These are phyloP conservation scores for Zea luxurians DNA, from an alignment of 176 grass and related monocot species.

Conservation along the genomic window DNA sequence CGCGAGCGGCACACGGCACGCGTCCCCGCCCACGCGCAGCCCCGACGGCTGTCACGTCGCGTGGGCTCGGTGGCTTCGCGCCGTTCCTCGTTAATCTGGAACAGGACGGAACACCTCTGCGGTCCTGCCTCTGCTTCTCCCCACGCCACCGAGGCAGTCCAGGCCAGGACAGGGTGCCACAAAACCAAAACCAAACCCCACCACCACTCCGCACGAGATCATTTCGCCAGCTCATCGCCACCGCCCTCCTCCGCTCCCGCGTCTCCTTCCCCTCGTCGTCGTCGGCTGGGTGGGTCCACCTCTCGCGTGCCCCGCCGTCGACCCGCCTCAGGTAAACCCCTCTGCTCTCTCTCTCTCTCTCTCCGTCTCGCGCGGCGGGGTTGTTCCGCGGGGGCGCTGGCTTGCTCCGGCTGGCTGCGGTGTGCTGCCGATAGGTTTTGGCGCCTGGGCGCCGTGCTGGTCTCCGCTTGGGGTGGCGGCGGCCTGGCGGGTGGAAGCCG, in stretches of 20 bases:
- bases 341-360: neutral
- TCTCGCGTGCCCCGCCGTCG: neutral
- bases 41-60: slow-evolving; percentile 21
- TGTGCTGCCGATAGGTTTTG: neutral
- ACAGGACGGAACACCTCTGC: neutral
- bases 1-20: slow-evolving; percentile 40
- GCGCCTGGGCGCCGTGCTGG: neutral
- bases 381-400: neutral
- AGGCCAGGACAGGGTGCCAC: neutral
- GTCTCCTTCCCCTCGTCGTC: neutral
- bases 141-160: slow-evolving; percentile 28
- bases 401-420: neutral
- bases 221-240: slow-evolving; percentile 32
- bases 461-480: neutral
- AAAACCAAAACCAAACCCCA: slow-evolving; percentile 13
- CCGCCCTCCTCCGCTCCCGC: neutral
- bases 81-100: neutral
- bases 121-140: neutral
- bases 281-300: neutral
- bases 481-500: neutral
- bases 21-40: slow-evolving; percentile 7
- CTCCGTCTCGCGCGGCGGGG: neutral
- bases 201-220: slow-evolving; percentile 17
- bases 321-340: slow-evolving; percentile 13
- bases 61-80: neutral